Conservation (phyloP, 1,139 yeast species). For the Geotrichum macrosporum region DNA sequence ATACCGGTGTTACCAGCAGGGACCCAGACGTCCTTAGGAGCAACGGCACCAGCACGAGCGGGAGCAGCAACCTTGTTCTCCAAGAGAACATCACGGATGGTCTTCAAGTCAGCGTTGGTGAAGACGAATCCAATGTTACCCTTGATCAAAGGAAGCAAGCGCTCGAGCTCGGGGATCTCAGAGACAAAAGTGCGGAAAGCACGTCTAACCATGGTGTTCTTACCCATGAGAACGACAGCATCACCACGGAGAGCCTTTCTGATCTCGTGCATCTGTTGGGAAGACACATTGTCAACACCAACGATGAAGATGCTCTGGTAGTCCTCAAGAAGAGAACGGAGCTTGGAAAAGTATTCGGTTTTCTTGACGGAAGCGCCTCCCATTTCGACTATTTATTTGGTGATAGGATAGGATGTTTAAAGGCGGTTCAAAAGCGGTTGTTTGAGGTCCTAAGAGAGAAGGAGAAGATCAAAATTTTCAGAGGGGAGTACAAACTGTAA, state of each 20-base stretch:
- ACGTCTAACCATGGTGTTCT: constrained; percentile 99
- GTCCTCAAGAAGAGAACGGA: constrained; percentile 91
- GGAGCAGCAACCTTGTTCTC: constrained; percentile 99
- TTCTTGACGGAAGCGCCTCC: constrained; percentile 99
- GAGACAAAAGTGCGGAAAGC: constrained; percentile 94
- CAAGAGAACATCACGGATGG: constrained; percentile 79
- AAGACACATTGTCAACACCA: constrained; percentile 99
- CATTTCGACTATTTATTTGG: constrained; percentile 77
- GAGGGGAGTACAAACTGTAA: neutral
- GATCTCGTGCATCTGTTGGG: constrained; percentile 99
- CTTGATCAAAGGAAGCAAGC: constrained; percentile 86
- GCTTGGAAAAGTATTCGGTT: constrained; percentile 89
- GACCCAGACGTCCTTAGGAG: constrained; percentile 95
- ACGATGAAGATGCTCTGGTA: constrained; percentile 97
- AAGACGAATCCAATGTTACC: constrained; percentile 99
- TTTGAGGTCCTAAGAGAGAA: neutral
- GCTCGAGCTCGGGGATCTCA: constrained; percentile 95
- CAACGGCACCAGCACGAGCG: constrained; percentile 99
- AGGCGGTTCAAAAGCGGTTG: constrained; percentile 43
- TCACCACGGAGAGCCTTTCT: constrained; percentile 95
- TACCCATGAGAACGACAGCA: constrained; percentile 97
- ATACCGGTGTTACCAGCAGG: constrained; percentile 99
- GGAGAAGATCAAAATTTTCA: neutral
- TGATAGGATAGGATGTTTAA: constrained; percentile 93
- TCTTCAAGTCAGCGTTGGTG: constrained; percentile 94